Evolutionary conservation across 2,329 filamentous ascomycete species (phyloP), one percentile per base, ranked within the genome.

Genomic region (Fusarium circinatum): DNA sequence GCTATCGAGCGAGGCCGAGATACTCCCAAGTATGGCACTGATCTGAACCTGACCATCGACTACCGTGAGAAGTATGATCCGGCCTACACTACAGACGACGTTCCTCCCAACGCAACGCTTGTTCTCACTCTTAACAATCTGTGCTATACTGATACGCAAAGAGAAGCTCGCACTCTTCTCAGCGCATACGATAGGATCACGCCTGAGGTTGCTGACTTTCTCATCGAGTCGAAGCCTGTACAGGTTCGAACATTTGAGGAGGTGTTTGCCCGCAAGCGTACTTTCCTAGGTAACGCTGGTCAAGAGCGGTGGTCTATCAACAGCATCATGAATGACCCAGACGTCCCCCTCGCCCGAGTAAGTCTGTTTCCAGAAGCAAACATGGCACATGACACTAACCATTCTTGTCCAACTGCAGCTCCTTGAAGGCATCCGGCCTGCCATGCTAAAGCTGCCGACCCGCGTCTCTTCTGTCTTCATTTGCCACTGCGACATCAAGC

Each of bases 391-490:
- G 5, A 30, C 6, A 13, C 38, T 56, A 22, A 56, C 9, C 14
- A 28, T 38, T 6, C 18, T 30, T 32, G 11, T 15, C 32, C 34
- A 38, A 49, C 38, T 20, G 12, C 5, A 68, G 65, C 47, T 68
- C 10, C 48, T 68, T 15, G 47, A 68, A 6, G 65, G 39, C 0
- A 54, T 68, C 30, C 52, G 26, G 20, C 65, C 65, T 17, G 65
- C 65, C 24, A 24, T 68, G 34, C 34, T 44, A 4, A 51, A 68
- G 3, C 36, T 68, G 13, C 65, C 65, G 1, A 59, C 65, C n/a
- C 52, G 65, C 15, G 36, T 42, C 47, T 68, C 65, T 20, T 59
- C 61, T 26, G 54, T 48, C 14, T 59, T 47, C n/a, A 41, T 68
- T 20, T 68, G 61, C 3, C 54, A 47, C 8, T 44, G 39, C 4